Evolutionary conservation across 805 yeast species (phyloP), one percentile per base, ranked within the genome.

Genomic region (Metschnikowia arizonensis): DNA sequence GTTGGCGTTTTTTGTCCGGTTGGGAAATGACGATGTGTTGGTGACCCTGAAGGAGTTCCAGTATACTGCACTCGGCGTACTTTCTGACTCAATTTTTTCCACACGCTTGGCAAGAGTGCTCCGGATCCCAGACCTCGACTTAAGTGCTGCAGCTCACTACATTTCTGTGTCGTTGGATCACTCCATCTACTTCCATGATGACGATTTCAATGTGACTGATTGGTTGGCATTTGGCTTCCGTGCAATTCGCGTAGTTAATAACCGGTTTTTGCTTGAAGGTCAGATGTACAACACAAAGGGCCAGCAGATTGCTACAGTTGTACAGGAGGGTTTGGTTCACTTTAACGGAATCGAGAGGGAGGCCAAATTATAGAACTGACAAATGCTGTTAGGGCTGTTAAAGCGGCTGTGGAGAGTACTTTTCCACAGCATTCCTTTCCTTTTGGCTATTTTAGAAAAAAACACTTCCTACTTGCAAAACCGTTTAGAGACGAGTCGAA

Each of bases 111-210:
- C 77, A 52, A 72, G 83, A 47, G 64, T 77, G 43, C 73, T 80
- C 44, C 59, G 69, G 4, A 42, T 77, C 42, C 61, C 73, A 33
- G 73, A 44, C 17, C 52, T 58, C 15, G 58, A 61, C 46, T 44
- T 55, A 35, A 40, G 44, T 15, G 50, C 59, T 12, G 37, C 48
- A 18, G 52, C 55, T 12, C 63, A 61, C 40, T 72, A 69, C 30
- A 73, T 78, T 50, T 75, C 81, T 12, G 82, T 81, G 3, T 79
- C 85, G 18, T 61, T 84, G 50, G 89, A 83, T 52, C 89, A 84
- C 57, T 64, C 81, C 0, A 73, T 85, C 26, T 81, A 81, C 59
- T 82, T 84, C 66, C 87, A 82, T 57, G 77, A 72, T 64, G 62
- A 64, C 14, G 79, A 75, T 44, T 71, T 79, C 47, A 25, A 18